phyloP scores from a whole-genome alignment of 73 alveolate species.

The Urostyla sp. region DNA sequence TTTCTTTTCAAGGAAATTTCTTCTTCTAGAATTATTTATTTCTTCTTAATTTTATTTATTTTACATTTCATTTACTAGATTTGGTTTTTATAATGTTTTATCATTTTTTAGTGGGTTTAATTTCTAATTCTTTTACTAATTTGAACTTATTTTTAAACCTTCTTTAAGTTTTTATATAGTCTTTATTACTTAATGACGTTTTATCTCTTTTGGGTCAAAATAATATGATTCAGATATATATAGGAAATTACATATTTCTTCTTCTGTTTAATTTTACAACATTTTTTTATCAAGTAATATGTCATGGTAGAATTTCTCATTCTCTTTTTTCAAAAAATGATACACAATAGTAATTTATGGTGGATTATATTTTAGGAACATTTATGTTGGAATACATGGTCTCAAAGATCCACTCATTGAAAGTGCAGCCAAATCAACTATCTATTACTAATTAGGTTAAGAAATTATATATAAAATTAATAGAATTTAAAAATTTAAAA shows the following conservation, averaged over 20 bases:
- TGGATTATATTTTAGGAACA: conserved; percentile 42
- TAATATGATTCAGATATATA: neutral
- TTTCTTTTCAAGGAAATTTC: too few species aligned
- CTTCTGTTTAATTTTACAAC: conserved; percentile 9
- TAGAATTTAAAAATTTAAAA: too few species aligned
- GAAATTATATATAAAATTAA: too few species aligned
- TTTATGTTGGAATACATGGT: conserved; percentile 41
- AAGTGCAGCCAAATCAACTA: conserved; percentile 44
- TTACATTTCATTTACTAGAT: neutral
- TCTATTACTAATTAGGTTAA: too few species aligned
- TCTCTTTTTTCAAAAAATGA: conserved; percentile 37
- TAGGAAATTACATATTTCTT: neutral
- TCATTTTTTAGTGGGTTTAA: too few species aligned
- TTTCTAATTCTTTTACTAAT: too few species aligned
- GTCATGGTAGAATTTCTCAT: conserved; percentile 40
- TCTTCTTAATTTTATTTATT: neutral
- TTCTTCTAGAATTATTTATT: too few species aligned
- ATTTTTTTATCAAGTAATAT: conserved; percentile 17
- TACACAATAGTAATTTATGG: conserved; percentile 51
- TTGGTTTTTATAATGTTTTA: neutral
- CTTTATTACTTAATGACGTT: conserved; percentile 3
- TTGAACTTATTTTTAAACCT: neutral
- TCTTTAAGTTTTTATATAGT: conserved; percentile 36
- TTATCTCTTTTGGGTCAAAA: neutral
- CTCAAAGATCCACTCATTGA: conserved; percentile 41